Conservation (phyloP, 2,329 filamentous ascomycete species). For the Dactylellina parvicollis region DNA sequence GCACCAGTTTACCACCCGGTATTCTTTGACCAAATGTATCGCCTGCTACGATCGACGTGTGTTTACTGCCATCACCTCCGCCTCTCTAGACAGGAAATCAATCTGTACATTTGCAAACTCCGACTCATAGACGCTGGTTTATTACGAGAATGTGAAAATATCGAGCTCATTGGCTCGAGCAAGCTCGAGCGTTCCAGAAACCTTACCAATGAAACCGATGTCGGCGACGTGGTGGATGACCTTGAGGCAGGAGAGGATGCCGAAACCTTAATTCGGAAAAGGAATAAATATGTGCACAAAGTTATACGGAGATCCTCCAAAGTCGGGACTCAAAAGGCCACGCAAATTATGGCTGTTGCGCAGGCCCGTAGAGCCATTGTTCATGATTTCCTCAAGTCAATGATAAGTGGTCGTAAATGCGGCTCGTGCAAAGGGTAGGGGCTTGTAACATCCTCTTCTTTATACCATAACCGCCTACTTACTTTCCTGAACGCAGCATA, state of each 20-base stretch:
- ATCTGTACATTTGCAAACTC: constrained; percentile 83
- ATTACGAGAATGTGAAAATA: constrained; percentile 73
- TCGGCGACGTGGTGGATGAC: constrained; percentile 63
- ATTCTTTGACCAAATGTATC: constrained; percentile 90
- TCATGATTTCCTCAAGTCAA: constrained; percentile 72
- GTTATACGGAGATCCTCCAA: constrained; percentile 68
- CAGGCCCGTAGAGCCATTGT: constrained; percentile 80
- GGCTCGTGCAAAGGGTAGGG: constrained; percentile 69
- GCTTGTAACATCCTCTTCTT: constrained; percentile 8
- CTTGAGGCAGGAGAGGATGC: constrained; percentile 75
- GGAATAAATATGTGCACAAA: constrained; percentile 74
- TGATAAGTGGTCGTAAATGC: constrained; percentile 71
- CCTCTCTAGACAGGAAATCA: constrained; percentile 78
- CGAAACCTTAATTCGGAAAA: constrained; percentile 67
- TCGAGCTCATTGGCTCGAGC: constrained; percentile 58
- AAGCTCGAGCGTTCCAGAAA: constrained; percentile 54
- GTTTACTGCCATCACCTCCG: constrained; percentile 89
- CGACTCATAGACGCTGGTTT: constrained; percentile 86
- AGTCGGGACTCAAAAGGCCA: constrained; percentile 63
- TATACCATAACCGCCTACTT: constrained; percentile 52
- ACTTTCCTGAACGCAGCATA: constrained; percentile 70
- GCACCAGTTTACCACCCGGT: constrained; percentile 95
- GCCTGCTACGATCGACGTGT: constrained; percentile 85
- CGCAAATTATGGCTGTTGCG: constrained; percentile 84
- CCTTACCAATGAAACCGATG: constrained; percentile 50